These are phyloP conservation scores for Microdochium nivale DNA, from an alignment of 2,329 filamentous ascomycete species.

Conservation along the genomic window DNA sequence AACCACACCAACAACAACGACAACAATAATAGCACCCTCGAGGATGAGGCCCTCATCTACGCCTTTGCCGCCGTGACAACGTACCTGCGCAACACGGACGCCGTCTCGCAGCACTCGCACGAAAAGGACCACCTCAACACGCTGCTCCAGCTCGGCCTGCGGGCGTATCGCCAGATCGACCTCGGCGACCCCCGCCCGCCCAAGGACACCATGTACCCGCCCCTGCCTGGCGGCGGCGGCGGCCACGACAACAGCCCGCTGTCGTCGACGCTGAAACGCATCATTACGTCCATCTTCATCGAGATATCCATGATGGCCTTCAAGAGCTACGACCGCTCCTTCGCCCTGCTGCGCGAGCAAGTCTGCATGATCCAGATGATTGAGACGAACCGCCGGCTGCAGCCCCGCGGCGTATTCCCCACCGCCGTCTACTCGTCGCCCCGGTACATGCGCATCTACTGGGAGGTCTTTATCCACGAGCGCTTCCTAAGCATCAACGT, in stretches of 20 bases:
- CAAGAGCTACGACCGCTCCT: constrained; percentile 36
- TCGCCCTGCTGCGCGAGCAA: constrained; percentile 40
- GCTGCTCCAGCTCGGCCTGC: constrained; percentile 18
- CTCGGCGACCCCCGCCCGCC: constrained; percentile 15
- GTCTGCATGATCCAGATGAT: constrained; percentile 35
- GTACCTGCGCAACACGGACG: constrained; percentile 24
- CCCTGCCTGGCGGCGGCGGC: too few relatives aligned
- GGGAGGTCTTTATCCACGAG: constrained; percentile 48
- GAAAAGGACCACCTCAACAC: constrained; percentile 19
- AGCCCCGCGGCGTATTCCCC: constrained; percentile 21
- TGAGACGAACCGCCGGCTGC: constrained; percentile 23
- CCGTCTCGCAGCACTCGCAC: constrained; percentile 12
- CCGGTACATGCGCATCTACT: constrained; percentile 40
- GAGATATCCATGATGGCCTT: constrained; percentile 43
- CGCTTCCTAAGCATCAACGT: constrained; percentile 44
- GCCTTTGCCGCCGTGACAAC: constrained; percentile 35
- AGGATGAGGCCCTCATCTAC: constrained; percentile 29
- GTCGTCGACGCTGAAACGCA: constrained; percentile 29
- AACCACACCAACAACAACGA: constrained; percentile 24
- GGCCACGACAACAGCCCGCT: constrained; percentile 27
- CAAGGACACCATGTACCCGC: neutral
- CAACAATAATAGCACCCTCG: constrained; percentile 26
- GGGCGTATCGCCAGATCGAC: constrained; percentile 16
- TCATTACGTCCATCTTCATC: constrained; percentile 43
- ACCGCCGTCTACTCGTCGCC: constrained; percentile 10